phyloP scores from a whole-genome alignment of 192 early-diverging fungal genomes.

The Coemansia aciculifera region DNA sequence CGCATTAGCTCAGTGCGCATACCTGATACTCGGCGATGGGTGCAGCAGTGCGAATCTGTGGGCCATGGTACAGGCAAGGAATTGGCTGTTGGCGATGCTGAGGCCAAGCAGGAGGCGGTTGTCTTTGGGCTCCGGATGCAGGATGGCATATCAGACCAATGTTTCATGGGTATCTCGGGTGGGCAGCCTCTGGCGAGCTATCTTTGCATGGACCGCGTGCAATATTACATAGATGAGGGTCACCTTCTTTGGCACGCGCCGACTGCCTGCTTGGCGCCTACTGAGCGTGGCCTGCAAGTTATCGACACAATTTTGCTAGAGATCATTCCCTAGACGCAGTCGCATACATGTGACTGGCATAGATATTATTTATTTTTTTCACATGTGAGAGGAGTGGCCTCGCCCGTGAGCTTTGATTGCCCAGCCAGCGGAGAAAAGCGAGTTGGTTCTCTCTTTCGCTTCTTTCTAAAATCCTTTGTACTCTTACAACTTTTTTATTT shows the following conservation, averaged over 20 bases:
- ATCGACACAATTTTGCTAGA: conserved; percentile 43
- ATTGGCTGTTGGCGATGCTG: background rate
- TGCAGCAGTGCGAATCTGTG: conserved; percentile 19
- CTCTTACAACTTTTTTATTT: conserved; percentile 9
- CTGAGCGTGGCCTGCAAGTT: conserved; percentile 39
- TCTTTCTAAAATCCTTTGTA: background rate
- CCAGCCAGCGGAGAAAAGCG: background rate
- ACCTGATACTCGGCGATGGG: conserved; percentile 34
- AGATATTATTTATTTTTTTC: conserved; percentile 5
- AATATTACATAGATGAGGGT: conserved; percentile 16
- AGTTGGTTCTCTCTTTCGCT: conserved; percentile 1
- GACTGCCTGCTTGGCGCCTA: conserved; percentile 24
- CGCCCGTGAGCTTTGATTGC: background rate
- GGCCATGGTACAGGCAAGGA: conserved; percentile 33
- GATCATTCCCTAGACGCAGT: conserved; percentile 17
- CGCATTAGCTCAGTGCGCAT: conserved; percentile 29
- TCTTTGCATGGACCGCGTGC: conserved; percentile 36
- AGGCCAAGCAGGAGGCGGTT: conserved; percentile 43
- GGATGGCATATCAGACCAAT: conserved; percentile 37
- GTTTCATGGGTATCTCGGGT: conserved; percentile 24
- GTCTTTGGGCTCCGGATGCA: conserved; percentile 56
- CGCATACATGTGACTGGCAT: conserved; percentile 14
- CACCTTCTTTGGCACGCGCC: conserved; percentile 16
- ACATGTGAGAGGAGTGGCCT: conserved; percentile 15
- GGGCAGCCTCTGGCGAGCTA: conserved; percentile 25